These are phyloP conservation scores for Harringtonia lauricola DNA, from an alignment of 2,329 filamentous ascomycete species.

Conservation along the genomic window DNA sequence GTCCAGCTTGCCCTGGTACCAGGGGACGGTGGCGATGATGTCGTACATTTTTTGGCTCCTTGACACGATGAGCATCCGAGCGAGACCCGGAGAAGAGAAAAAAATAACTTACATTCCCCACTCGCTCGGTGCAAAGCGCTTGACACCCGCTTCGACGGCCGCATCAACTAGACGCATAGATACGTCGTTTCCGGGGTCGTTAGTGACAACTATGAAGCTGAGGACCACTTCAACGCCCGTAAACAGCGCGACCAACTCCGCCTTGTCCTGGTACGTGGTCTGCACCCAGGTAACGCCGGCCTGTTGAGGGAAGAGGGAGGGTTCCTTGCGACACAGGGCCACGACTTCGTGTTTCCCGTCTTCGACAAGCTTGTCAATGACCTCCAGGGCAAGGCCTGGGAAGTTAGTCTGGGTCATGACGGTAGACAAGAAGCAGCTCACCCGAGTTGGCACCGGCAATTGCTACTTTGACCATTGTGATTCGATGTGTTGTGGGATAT, in stretches of 20 bases:
- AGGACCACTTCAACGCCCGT: constrained; percentile 4
- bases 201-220: constrained; percentile 6
- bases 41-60: constrained; percentile 5
- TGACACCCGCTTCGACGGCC: constrained; percentile 45
- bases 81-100: background rate
- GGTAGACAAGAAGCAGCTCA: background rate
- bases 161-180: constrained; percentile 40
- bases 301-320: constrained; percentile 1
- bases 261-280: constrained; percentile 7
- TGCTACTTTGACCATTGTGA: constrained; percentile 5
- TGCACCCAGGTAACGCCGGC: constrained; percentile 1
- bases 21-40: constrained; percentile 25
- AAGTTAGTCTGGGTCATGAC: background rate
- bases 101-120: constrained; percentile 28
- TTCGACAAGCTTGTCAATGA: constrained; percentile 3
- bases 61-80: background rate
- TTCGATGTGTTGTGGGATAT: background rate
- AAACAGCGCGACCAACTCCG: constrained; percentile 4
- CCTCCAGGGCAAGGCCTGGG: constrained; percentile 5
- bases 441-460: constrained; percentile 3
- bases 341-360: constrained; percentile 4
- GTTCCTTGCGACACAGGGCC: constrained; percentile 2
- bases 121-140: constrained; percentile 51
- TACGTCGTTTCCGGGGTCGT: constrained; percentile 3
- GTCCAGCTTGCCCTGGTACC: constrained; percentile 38